Conservation (phyloP, 2,329 filamentous ascomycete species). For the Pleoardoris graminearum region DNA sequence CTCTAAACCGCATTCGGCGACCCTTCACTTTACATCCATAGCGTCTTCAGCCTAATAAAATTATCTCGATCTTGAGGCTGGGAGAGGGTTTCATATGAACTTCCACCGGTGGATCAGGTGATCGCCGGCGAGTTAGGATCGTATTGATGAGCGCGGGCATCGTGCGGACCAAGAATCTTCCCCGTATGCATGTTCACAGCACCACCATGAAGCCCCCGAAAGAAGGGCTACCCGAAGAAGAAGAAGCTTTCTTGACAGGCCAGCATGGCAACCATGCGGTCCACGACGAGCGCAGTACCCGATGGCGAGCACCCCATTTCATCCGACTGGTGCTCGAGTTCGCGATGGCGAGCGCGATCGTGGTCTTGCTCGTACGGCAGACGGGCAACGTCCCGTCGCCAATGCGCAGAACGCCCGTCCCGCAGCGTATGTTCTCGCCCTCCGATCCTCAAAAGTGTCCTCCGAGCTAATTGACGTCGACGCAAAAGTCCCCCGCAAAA, state of each 20-base stretch:
- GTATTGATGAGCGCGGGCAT: no score
- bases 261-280: background rate
- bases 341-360: conserved; percentile 4
- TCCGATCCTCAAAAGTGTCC: background rate
- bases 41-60: conserved; percentile 5
- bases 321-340: background rate
- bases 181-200: no score
- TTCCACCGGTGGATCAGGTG: no score
- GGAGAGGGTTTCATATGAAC: background rate
- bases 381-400: background rate
- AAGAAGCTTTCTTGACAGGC: conserved; percentile 1
- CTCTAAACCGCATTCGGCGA: conserved; percentile 1
- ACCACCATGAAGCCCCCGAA: background rate
- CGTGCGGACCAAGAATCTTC: no score
- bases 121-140: no score
- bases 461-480: conserved; percentile 2
- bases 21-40: background rate
- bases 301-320: background rate
- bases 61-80: background rate
- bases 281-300: background rate
- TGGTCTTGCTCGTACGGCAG: background rate
- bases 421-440: background rate
- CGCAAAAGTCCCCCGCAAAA: conserved; percentile 23
- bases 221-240: background rate
- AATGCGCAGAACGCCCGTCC: background rate